phyloP scores from a whole-genome alignment of 2,329 filamentous ascomycete species.

The Arthrinium puccinioides region DNA sequence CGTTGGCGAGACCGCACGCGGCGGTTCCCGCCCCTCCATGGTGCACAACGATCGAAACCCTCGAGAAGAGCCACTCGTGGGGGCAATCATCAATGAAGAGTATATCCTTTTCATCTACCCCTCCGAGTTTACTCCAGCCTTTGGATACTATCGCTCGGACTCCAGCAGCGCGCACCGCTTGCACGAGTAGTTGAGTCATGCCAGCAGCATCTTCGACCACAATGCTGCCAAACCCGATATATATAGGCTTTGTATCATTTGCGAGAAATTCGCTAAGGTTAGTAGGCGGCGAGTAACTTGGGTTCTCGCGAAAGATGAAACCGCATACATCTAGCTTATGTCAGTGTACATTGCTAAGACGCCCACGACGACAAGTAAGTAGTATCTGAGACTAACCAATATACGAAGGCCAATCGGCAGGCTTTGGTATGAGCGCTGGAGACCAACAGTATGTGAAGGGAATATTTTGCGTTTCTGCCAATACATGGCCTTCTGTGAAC shows the following conservation, averaged over 20 bases:
- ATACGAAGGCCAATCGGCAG: slow-evolving; percentile 65
- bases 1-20: slow-evolving; percentile 53
- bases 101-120: slow-evolving; percentile 47
- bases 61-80: slow-evolving; percentile 59
- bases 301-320: slow-evolving; percentile 67
- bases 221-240: slow-evolving; percentile 79
- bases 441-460: slow-evolving; percentile 91
- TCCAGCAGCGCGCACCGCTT: slow-evolving; percentile 49
- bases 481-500: slow-evolving; percentile 69
- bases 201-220: slow-evolving; percentile 55
- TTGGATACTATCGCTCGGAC: slow-evolving; percentile 55
- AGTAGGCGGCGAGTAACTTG: slow-evolving; percentile 56
- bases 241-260: slow-evolving; percentile 57
- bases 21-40: slow-evolving; percentile 61
- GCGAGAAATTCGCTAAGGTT: slow-evolving; percentile 61
- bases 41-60: slow-evolving; percentile 52
- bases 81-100: slow-evolving; percentile 50
- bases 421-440: slow-evolving; percentile 70
- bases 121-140: slow-evolving; percentile 57
- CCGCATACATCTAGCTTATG: slow-evolving; percentile 49
- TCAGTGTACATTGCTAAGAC: too few species aligned
- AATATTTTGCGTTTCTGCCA: slow-evolving; percentile 63
- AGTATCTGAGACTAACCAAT: slow-evolving; percentile 44
- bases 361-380: background rate
- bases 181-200: slow-evolving; percentile 50